Base-by-base conservation (phyloP, 768 basidiomycete genomes). In the Xerocomellus dryophilus region DNA sequence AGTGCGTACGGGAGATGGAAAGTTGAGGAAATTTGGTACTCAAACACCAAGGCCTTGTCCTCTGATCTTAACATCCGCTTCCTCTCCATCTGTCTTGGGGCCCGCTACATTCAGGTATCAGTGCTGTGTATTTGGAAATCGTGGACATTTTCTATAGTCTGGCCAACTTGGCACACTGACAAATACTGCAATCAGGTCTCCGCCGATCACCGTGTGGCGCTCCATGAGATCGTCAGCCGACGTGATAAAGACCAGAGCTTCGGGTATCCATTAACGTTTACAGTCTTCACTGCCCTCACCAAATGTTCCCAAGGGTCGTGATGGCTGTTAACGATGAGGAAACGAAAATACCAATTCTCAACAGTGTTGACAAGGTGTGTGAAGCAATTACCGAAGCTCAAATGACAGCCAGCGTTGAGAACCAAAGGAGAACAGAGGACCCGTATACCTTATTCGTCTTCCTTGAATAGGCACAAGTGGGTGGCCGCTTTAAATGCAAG, bases 281-380 rank as follows among this genome's bases (percentile, higher is more conserved):
- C 42, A 27, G 27, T n/a, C 9, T 36, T n/a, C 18, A n/a, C 31
- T 25, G 9, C 15, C 11, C 35, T 32, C 20, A n/a, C 15, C 10
- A 0, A 38, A 17, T 12, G 27, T 7, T 36, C 23, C 17, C 29
- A 49, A 14, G 9, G 23, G 31, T 18, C 34, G 32, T 23, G 49
- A 47, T 41, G 31, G 8, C 23, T 12, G 2, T 20, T 31, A 23
- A 12, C 20, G 29, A 43, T 31, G 31, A 35, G 27, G 25, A 27
- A 45, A 46, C 12, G 43, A 42, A 40, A 35, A 23, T 34, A 38
- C 47, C 31, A 35, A n/a, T 21, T 47, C 43, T 45, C 18, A 20
- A 35, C 31, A 39, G 34, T 49, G 25, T 11, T n/a, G 18, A 54
- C 25, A 39, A 48, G 45, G 42, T 59, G 38, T 35, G 50, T 54